Percentiles rank a stretch among this genome's conserved stretches.
phyloP scores from a whole-genome alignment of 2,329 filamentous ascomycete species.

The Eutypa lata region DNA sequence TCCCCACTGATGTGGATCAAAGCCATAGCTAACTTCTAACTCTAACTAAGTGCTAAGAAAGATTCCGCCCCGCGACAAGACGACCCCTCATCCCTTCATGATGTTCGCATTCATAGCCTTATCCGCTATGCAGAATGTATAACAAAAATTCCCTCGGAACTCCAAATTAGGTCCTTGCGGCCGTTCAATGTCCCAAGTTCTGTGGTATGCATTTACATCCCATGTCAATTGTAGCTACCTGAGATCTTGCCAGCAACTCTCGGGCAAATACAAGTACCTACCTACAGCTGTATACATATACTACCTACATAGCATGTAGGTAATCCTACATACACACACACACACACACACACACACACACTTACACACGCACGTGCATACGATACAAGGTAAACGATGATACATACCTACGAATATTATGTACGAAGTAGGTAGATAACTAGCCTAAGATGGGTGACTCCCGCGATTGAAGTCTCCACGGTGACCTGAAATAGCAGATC shows the following conservation, averaged over 20 bases:
- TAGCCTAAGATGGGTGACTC: not conserved
- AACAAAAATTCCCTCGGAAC: not conserved
- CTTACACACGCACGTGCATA: too few species aligned
- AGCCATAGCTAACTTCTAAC: conserved; percentile 1
- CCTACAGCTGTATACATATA: not conserved
- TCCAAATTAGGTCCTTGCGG: not conserved
- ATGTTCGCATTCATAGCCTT: not conserved
- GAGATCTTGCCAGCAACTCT: too few species aligned
- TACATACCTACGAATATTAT: not conserved
- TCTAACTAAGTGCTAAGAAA: too few species aligned
- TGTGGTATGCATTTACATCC: not conserved
- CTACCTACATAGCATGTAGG: not conserved
- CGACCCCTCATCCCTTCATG: not conserved
- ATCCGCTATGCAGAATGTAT: not conserved
- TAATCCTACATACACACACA: not conserved
- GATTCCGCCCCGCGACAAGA: not conserved
- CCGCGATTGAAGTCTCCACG: not conserved
- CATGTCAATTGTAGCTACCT: too few species aligned
- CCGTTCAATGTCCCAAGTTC: not conserved
- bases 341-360: too few species aligned
- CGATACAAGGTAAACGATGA: too few species aligned
- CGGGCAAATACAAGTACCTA: not conserved
- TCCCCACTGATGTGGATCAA: not conserved
- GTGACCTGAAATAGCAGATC: not conserved
- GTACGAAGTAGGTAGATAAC: not conserved